Conservation (phyloP, 306 rosid genomes). For the Prunus mongolica region DNA sequence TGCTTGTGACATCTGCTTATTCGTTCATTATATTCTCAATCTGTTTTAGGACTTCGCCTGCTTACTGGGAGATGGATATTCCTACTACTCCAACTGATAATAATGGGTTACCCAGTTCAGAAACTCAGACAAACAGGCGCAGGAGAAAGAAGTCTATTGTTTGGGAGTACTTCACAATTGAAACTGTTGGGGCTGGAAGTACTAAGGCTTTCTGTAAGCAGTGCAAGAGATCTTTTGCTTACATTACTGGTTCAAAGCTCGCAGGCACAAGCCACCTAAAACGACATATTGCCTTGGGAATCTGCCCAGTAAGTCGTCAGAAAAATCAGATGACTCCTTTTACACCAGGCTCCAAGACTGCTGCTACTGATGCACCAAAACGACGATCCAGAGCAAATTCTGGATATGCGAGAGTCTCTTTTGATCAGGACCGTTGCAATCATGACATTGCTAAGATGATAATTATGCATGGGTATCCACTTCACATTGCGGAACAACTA, state of each 20-base stretch:
- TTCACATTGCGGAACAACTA: constrained; percentile 70
- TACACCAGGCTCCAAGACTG: constrained; percentile 21
- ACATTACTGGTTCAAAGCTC: constrained; percentile 69
- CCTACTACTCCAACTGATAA: constrained; percentile 26
- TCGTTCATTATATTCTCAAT: background rate
- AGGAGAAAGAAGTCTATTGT: constrained; percentile 77
- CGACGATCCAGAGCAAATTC: constrained; percentile 45
- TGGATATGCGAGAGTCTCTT: constrained; percentile 33
- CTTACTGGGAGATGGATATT: constrained; percentile 41
- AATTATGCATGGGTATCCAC: constrained; percentile 85
- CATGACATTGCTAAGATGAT: constrained; percentile 75
- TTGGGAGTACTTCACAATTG: constrained; percentile 80
- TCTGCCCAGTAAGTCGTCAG: constrained; percentile 68
- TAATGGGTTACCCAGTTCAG: constrained; percentile 37
- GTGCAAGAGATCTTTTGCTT: constrained; percentile 74
- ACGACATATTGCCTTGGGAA: constrained; percentile 69
- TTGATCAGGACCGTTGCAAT: constrained; percentile 66
- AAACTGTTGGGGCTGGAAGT: constrained; percentile 58
- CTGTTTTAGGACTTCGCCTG: constrained; percentile 27
- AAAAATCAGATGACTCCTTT: constrained; percentile 35
- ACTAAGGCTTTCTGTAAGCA: constrained; percentile 70
- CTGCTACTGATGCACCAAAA: constrained; percentile 43
- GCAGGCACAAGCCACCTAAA: constrained; percentile 89
- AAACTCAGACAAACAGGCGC: constrained; percentile 42
- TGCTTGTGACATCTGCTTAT: background rate